phyloP scores from a whole-genome alignment of 1,284 basidiomycete genomes.

The Ganoderma multipileum region DNA sequence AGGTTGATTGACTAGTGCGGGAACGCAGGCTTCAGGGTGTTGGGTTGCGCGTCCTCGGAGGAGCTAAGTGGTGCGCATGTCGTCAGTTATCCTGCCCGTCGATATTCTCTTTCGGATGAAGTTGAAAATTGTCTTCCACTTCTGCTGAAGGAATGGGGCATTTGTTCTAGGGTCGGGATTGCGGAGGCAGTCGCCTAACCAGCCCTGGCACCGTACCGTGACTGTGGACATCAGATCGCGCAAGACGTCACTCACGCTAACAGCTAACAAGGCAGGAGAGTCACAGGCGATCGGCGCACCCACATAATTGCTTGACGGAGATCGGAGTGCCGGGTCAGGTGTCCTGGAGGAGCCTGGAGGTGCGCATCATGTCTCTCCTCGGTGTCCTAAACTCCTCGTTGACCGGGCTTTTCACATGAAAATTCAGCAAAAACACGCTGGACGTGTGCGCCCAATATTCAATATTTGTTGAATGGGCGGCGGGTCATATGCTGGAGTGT shows the following conservation, averaged over 20 bases:
- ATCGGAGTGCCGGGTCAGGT: not conserved
- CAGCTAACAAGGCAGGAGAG: not conserved
- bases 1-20: constrained; percentile 1
- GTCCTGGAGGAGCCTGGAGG: not conserved
- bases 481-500: not conserved
- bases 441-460: not conserved
- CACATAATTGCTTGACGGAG: not conserved
- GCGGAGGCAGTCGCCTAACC: not conserved
- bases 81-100: not conserved
- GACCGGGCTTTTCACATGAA: constrained; percentile 3
- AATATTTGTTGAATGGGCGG: not conserved
- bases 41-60: not conserved
- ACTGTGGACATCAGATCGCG: not conserved
- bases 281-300: not conserved
- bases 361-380: not conserved
- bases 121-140: not conserved
- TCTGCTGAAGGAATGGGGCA: not conserved
- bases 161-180: not conserved
- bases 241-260: not conserved
- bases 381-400: not conserved
- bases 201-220: not conserved
- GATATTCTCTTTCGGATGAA: not conserved
- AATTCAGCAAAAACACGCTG: not conserved
- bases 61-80: not conserved
- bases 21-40: not conserved